Base-by-base conservation (phyloP, 805 yeast species). In the Clavispora phyllophila region DNA sequence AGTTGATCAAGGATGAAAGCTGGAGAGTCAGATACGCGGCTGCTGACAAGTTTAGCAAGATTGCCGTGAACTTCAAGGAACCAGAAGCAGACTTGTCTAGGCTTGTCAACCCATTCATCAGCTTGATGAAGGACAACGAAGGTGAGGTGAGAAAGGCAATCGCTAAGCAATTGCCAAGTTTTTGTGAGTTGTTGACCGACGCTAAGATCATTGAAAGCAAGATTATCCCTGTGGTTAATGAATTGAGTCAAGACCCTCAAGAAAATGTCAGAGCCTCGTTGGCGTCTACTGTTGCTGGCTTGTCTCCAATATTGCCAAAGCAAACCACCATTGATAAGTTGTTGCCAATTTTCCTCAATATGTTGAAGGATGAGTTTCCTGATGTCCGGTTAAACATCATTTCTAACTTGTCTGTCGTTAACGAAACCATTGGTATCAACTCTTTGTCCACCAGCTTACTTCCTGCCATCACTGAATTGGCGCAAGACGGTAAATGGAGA, bases 1-100 rank as follows among this genome's bases (percentile, higher is more conserved):
- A 79, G 50, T 73, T 93, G 51, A 82, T 87, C 45, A 78, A 75
- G 50, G 99, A 93, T 68, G 88, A 87, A 65, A 84, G 95, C 58
- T 93, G 99, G 99, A 82, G 99, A 65, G 98, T 93, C 44, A 82
- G 99, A 58, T 93, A 91, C 66, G 89, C 93, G 82, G 95, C 96
- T 26, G 96, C 97, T n/a, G 97, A 91, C 61, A 77, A 89, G 55
- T 90, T 89, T 58, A 87, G 82, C 53, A 70, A 73, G 48, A 76
- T 93, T 46, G 87, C 95, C 2, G 54, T 66, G 14, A 81, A 79
- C 50, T 82, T 90, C 57, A 71, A 73, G 52, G 71, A 74, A 47
- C 73, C 78, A 39, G 78, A 75, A 31, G 66, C 72, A 24, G 83
- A 81, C 50, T 70, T 79, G 44, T 69, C 67, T 50, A 71, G 82